A percentile compares a stretch with the other conserved stretches of the same genome.
phyloP scores from a whole-genome alignment of 257 asterid genomes.

The Coffea canephora region DNA sequence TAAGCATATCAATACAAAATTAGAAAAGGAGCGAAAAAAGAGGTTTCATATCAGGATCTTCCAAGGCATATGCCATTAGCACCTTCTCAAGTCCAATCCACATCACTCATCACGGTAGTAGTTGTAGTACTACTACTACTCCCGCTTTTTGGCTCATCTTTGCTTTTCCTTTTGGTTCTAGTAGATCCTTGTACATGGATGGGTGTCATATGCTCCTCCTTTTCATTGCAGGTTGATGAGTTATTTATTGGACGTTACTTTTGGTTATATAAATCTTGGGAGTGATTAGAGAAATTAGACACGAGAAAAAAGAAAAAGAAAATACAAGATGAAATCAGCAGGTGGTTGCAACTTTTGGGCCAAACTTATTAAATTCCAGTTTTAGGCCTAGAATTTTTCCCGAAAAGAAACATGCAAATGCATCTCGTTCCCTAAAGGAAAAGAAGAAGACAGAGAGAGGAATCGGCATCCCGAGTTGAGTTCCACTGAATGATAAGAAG shows the following conservation, averaged over 20 bases:
- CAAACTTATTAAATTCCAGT: background rate
- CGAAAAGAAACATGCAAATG: background rate
- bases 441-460: background rate
- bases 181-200: background rate
- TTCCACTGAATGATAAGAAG: background rate
- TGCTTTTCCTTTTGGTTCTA: background rate
- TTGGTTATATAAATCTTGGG: too few relatives aligned
- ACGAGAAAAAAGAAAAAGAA: too few relatives aligned
- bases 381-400: background rate
- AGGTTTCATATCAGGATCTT: slow-evolving; percentile 47
- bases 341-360: background rate
- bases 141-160: background rate
- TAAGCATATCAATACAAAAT: slow-evolving; percentile 19
- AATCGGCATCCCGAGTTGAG: background rate
- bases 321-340: background rate
- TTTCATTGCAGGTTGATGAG: background rate
- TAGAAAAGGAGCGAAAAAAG: slow-evolving; percentile 12
- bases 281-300: background rate
- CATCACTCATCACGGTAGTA: background rate
- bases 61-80: slow-evolving; percentile 36
- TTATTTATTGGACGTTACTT: background rate
- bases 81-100: slow-evolving; percentile 9
- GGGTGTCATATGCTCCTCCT: background rate
- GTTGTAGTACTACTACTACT: background rate
- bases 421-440: background rate